Evolutionary conservation across 495 filamentous ascomycete genomes (phyloP).

Genomic region (Aspergillus haitiensis): DNA sequence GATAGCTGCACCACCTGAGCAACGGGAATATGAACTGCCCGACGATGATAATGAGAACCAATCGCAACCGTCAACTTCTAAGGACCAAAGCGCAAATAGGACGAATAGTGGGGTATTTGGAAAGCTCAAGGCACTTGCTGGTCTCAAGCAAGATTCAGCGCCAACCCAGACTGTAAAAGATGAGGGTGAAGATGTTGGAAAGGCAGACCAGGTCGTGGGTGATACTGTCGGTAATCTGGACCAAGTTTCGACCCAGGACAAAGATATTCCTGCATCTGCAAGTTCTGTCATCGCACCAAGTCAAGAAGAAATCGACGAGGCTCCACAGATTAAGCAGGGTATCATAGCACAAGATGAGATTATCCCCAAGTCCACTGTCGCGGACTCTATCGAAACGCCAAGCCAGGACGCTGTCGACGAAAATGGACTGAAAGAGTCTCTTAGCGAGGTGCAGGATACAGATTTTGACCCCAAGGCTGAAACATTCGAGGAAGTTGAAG

Average conservation of each 20-base stretch:
- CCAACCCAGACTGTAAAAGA: conserved; percentile 6
- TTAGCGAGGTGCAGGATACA: conserved; percentile 28
- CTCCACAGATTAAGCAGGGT: too few relatives aligned
- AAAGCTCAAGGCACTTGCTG: conserved; percentile 8
- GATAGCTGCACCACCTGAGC: background rate
- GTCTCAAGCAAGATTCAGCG: conserved; percentile 1
- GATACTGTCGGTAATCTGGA: conserved; percentile 60
- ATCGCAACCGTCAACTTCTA: conserved; percentile 6
- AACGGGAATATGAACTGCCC: background rate
- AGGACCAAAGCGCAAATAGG: conserved; percentile 4
- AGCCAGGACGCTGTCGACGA: too few relatives aligned
- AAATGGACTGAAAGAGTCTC: conserved; percentile 27
- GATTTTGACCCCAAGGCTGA: too few relatives aligned
- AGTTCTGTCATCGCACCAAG: background rate
- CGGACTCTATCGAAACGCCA: too few relatives aligned
- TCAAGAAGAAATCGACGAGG: conserved; percentile 22
- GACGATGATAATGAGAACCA: conserved; percentile 3
- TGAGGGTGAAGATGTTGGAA: conserved; percentile 59
- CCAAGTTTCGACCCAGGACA: background rate
- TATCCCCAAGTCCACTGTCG: too few relatives aligned
- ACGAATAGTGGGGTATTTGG: conserved; percentile 10
- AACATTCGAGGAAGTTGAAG: conserved; percentile 29
- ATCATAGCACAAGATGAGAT: too few relatives aligned
- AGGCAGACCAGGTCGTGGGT: conserved; percentile 59
- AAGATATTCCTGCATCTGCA: too few relatives aligned